These are phyloP conservation scores for Thalia dealbata DNA, from an alignment of 176 grass and related monocot genomes.

Conservation along the genomic window DNA sequence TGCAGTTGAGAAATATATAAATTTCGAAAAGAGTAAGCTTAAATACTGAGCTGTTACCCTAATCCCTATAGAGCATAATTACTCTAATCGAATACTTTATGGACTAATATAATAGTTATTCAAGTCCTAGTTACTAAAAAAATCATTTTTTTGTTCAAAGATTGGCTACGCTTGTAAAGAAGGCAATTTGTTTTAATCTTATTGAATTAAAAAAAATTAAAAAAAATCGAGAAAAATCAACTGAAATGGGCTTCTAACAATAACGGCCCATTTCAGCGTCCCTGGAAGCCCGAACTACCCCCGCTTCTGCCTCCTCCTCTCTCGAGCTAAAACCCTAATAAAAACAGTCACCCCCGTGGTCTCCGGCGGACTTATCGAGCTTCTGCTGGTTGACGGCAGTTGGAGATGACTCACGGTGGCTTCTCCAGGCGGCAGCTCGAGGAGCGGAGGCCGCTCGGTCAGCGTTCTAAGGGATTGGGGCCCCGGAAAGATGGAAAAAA, in stretches of 20 bases:
- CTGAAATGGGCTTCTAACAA: not conserved
- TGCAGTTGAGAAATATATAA: too few species aligned
- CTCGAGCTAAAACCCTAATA: not conserved
- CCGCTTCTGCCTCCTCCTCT: not conserved
- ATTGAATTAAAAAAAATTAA: not conserved
- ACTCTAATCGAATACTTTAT: too few species aligned
- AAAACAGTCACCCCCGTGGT: not conserved
- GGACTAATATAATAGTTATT: too few species aligned
- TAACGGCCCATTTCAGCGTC: not conserved
- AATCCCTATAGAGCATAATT: too few species aligned
- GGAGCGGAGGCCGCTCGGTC: conserved; percentile 19
- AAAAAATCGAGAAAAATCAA: not conserved
- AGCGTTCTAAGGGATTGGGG: conserved; percentile 41
- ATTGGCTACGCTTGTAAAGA: too few species aligned
- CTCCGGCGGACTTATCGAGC: conserved; percentile 19
- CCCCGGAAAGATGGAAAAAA: conserved; percentile 36
- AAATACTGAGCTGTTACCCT: too few species aligned
- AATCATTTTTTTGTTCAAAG: too few species aligned
- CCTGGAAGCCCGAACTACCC: not conserved
- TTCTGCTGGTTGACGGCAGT: conserved; percentile 15
- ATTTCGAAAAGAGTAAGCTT: too few species aligned
- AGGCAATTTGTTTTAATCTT: too few species aligned
- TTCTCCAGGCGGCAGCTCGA: conserved; percentile 31
- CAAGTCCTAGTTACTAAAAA: too few species aligned
- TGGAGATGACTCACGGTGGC: conserved; percentile 58